Evolutionary conservation across 2,329 filamentous ascomycete genomes (phyloP).

Genomic region (Epichloe elymi): DNA sequence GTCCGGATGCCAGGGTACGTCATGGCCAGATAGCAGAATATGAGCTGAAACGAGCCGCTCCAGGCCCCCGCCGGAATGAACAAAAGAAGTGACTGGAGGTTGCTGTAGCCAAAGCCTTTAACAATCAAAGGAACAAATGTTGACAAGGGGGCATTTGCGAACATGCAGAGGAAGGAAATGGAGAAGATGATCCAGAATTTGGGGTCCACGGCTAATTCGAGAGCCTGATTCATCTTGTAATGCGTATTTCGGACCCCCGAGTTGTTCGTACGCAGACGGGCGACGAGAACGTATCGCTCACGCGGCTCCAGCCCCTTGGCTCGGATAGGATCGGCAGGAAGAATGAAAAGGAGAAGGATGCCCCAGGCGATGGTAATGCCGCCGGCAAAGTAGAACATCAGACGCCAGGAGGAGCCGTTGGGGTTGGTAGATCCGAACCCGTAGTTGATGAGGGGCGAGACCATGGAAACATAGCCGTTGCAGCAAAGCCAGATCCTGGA

Average conservation of each 20-base stretch:
- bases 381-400: constrained; percentile 47
- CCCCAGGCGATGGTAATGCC: constrained; percentile 40
- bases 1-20: background rate
- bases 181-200: constrained; percentile 46
- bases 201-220: constrained; percentile 15
- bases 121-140: constrained; percentile 15
- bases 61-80: constrained; percentile 34
- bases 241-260: constrained; percentile 15
- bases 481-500: constrained; percentile 16
- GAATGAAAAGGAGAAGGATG: constrained; percentile 38
- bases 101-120: constrained; percentile 17
- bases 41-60: background rate
- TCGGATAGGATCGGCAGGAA: constrained; percentile 49
- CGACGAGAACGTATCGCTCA: constrained; percentile 31
- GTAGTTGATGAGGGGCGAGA: constrained; percentile 46
- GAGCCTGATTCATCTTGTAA: constrained; percentile 31
- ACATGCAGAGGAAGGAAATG: constrained; percentile 28
- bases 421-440: constrained; percentile 43
- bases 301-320: constrained; percentile 42
- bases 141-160: constrained; percentile 33
- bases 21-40: constrained; percentile 1
- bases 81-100: constrained; percentile 29
- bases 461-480: constrained; percentile 48
- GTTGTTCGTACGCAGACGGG: constrained; percentile 9
- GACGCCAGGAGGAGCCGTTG: constrained; percentile 37